Conservation (phyloP, 306 rosid genomes). For the Vigna hirtella region DNA sequence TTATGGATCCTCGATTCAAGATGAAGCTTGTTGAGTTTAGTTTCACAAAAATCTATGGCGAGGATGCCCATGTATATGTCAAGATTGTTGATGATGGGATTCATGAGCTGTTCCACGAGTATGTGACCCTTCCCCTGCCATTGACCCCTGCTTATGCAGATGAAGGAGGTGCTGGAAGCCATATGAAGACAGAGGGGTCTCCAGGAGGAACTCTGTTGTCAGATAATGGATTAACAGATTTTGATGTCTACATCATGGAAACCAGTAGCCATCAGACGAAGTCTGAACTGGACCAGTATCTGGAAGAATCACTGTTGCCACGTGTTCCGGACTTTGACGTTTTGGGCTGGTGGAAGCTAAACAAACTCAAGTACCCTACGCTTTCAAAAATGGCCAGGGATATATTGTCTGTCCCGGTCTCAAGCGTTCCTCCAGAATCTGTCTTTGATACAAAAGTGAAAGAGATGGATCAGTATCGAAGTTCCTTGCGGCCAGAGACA, state of each 20-base stretch:
- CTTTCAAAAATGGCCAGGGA: conserved; percentile 97
- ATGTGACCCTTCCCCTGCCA: conserved; percentile 80
- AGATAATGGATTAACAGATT: conserved; percentile 84
- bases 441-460: conserved; percentile 62
- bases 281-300: conserved; percentile 88
- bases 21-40: conserved; percentile 96
- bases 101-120: conserved; percentile 90
- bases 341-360: conserved; percentile 91
- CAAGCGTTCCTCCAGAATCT: conserved; percentile 66
- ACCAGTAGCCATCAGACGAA: conserved; percentile 85
- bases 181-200: conserved; percentile 50
- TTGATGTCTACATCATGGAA: conserved; percentile 94
- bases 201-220: conserved; percentile 67
- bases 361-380: conserved; percentile 88
- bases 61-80: conserved; percentile 69
- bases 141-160: conserved; percentile 86
- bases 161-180: conserved; percentile 57
- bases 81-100: conserved; percentile 88
- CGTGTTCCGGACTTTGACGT: conserved; percentile 88
- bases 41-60: conserved; percentile 81
- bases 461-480: conserved; percentile 80
- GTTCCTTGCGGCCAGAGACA: conserved; percentile 84
- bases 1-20: conserved; percentile 97
- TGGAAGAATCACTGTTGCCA: conserved; percentile 86
- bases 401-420: conserved; percentile 73